Evolutionary conservation across 805 yeast genomes (phyloP), one percentile per base, ranked within the genome.

Genomic region (Pichia deserticola): DNA sequence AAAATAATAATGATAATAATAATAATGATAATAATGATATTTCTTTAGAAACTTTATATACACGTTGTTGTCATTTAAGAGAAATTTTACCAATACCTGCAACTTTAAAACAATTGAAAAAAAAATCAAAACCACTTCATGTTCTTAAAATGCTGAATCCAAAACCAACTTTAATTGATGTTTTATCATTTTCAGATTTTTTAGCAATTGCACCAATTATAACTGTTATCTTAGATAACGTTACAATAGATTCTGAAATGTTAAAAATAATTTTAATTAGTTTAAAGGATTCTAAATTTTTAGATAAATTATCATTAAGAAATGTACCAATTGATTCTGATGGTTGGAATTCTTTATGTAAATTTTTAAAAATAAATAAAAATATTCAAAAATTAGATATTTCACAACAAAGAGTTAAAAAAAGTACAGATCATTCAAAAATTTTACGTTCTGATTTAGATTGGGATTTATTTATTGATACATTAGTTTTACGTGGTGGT

Each of bases 211-310:
- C 78, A 0, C 82, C 81, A 5, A 71, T 78, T 38, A 68, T 75
- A 47, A 77, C 81, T 1, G 71, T 78, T 5, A 77, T 78, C 29
- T 77, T 78, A 55, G 84, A 78, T 60, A 78, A 78, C 57, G 83
- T 78, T 30, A 67, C 77, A 1, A 69, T 78, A 67, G 75, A 77
- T 27, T 69, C 75, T 4, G 78, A 77, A 51, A 78, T 78, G 83
- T 60, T 78, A 50, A 71, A 70, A 47, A 74, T 74, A 52, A 62
- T 78, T 35, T 57, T 78, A n/a, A 58, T 76, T 8, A 69, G 79
- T 15, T 61, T 78, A n/a, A 64, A 71, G 7, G 57, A 66, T 50
- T 77, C 76, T 40, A 64, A 62, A 45, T 59, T 67, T 7, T 59
- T 78, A 49, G 82, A 78, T 49, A 78, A 78, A 56, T 60, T 78